Evolutionary conservation across 2,329 filamentous ascomycete species (phyloP), one percentile per base, ranked within the genome.

Genomic region (Ophiocordyceps camponoti-rufipedis): DNA sequence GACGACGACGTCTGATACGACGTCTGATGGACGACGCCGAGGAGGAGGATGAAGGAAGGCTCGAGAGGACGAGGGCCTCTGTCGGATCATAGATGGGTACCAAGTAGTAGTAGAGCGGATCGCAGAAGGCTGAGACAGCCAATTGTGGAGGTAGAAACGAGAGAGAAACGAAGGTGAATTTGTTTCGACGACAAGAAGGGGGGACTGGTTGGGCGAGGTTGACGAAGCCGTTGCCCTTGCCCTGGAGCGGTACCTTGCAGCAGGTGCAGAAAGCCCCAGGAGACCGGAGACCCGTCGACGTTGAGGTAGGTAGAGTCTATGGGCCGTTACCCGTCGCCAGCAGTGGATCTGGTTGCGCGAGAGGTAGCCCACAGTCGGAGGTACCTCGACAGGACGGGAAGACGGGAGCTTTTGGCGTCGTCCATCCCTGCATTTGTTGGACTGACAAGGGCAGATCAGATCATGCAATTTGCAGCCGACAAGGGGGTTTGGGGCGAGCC

Each of bases 21-120:
- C 23, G 23, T 3, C 23, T n/a, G n/a, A n/a, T n/a, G n/a, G 23
- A 23, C 23, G 23, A 23, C 23, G 23, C 3, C 23, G 23, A 23
- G 3, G 23, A 23, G 3, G 23, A 23, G 23, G 44, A 46, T 45
- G 44, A 23, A 23, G 23, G 23, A 23, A 23, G 23, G 23, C 23
- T 23, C 23, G 23, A 48, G 45, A 47, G 47, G 48, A 47, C 47
- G 40, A 35, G 47, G 43, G 47, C 48, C 47, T 46, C n/a, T n/a
- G 46, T 48, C 47, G 52, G 52, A 54, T 54, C 55, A 56, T 56
- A 50, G 16, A 16, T 23, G 19, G 28, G 40, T 51, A 53, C 3
- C 23, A 23, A 23, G 23, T n/a, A n/a, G n/a, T n/a, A n/a, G 23
- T 23, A 23, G 23, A 23, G 23, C 23, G 50, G 51, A 51, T 50